Evolutionary conservation across 306 rosid species (phyloP).

Genomic region (Canavalia gladiata): DNA sequence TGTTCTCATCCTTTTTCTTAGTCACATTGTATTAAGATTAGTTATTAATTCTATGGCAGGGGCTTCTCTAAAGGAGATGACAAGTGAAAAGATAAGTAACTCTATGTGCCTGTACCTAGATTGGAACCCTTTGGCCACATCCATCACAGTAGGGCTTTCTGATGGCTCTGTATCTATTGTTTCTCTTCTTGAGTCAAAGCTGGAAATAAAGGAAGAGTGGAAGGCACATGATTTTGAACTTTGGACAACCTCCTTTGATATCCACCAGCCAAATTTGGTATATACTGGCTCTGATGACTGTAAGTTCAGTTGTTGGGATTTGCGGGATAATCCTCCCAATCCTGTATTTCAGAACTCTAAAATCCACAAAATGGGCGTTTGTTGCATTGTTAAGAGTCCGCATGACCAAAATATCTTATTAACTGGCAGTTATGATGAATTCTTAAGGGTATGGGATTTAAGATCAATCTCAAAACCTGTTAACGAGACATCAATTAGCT

Average conservation of each 20-base stretch:
- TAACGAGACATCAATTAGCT: slow-evolving; percentile 66
- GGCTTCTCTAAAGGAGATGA: slow-evolving; percentile 59
- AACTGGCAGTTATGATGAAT: slow-evolving; percentile 88
- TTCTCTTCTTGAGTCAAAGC: slow-evolving; percentile 67
- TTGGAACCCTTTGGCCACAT: slow-evolving; percentile 80
- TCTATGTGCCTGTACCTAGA: slow-evolving; percentile 89
- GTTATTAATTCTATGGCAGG: slow-evolving; percentile 58
- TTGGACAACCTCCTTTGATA: slow-evolving; percentile 85
- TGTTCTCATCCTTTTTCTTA: slow-evolving; percentile 17
- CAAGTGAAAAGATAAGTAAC: slow-evolving; percentile 63
- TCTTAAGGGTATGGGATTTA: slow-evolving; percentile 83
- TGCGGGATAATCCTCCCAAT: slow-evolving; percentile 70
- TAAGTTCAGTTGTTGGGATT: slow-evolving; percentile 88
- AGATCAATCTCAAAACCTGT: slow-evolving; percentile 81
- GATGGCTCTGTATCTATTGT: slow-evolving; percentile 76
- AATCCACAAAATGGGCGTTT: slow-evolving; percentile 88
- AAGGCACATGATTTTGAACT: slow-evolving; percentile 93
- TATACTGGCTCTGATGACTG: slow-evolving; percentile 92
- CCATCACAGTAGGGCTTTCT: slow-evolving; percentile 80
- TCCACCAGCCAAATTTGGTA: slow-evolving; percentile 80
- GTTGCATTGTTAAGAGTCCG: slow-evolving; percentile 78
- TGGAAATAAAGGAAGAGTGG: slow-evolving; percentile 73
- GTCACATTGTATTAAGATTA: slow-evolving; percentile 1
- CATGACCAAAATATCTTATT: slow-evolving; percentile 65
- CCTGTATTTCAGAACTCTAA: slow-evolving; percentile 74